phyloP scores from a whole-genome alignment of 345 rosid genomes.

The Bruguiera parviflora region DNA sequence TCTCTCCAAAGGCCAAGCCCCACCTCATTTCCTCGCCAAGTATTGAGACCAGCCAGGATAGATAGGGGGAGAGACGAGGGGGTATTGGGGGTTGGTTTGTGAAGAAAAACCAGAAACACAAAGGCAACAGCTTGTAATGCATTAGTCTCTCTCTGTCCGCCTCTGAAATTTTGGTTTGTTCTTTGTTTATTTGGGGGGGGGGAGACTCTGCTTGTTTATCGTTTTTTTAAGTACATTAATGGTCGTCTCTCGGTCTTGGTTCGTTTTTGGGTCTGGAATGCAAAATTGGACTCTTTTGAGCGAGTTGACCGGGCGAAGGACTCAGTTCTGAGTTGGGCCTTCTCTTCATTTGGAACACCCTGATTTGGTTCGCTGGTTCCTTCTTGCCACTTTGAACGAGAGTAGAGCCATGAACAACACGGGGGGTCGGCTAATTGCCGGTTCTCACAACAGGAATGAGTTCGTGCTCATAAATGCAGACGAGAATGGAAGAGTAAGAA shows the following conservation, averaged over 20 bases:
- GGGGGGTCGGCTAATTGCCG: conserved; percentile 88
- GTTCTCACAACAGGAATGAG: conserved; percentile 94
- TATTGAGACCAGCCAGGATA: conserved; percentile 21
- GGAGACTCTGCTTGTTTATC: background rate
- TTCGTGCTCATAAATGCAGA: conserved; percentile 92
- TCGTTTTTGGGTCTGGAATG: background rate
- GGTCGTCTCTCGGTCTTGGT: background rate
- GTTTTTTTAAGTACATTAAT: background rate
- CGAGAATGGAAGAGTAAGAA: conserved; percentile 69
- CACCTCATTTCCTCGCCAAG: background rate
- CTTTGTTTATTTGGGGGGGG: background rate
- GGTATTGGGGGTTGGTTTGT: background rate
- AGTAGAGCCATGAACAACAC: conserved; percentile 61
- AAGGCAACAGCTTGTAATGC: too few relatives aligned
- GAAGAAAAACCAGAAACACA: background rate
- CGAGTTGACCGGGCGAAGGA: conserved; percentile 5
- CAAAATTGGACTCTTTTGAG: conserved; percentile 8
- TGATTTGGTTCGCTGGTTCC: conserved; percentile 10
- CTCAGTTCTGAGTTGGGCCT: conserved; percentile 11
- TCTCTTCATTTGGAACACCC: conserved; percentile 10
- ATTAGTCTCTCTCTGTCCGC: background rate
- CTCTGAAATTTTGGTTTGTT: too few relatives aligned
- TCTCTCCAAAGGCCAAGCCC: conserved; percentile 8
- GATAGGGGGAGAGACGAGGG: background rate
- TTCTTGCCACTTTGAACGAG: conserved; percentile 10